Base-by-base conservation (phyloP, 345 rosid genomes). In the Eutrema yunnanense region DNA sequence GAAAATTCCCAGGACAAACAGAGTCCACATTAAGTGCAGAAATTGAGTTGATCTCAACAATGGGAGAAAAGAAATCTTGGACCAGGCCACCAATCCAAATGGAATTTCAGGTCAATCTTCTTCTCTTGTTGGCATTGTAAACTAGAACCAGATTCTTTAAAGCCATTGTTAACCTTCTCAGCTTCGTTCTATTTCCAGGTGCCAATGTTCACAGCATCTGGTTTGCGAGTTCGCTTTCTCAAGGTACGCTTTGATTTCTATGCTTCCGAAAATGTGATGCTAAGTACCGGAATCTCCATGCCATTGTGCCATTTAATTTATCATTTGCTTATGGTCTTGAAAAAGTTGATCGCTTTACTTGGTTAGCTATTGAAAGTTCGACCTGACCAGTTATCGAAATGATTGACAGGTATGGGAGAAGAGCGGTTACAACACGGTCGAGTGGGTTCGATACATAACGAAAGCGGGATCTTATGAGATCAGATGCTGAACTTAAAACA, bases 141-240 rank as follows among this genome's bases (percentile, higher is more conserved):
- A 5, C 3, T 57, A 69, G 50, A 26, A 46, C 51, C 22, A 62
- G 38, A 16, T 36, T 2, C 6, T 9, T 65, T 51, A 36, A 48
- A 14, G 11, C 1, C 9, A 2, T 69, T 29, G 27, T 37, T 75
- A 43, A 68, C 27, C 9, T 5, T 74, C 68, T 22, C 12, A 22
- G 52, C 67, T n/a, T 60, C 7, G 0, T 65, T 65, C 32, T 65
- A 11, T 44, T 16, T 75, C 49, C 87, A 95, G 98, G 98, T 96
- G 73, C 99, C 98, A 42, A 96, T 96, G 98, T 96, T 96, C 61
- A 96, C 99, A 19, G 96, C 99, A 73, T 96, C 97, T 49, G 98
- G 99, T 72, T 74, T 96, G 81, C 92, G 98, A 2, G 99, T 96
- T 63, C 94, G 99, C 44, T 96, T 92, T 72, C 96, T 92, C 32